Evolutionary conservation across 1,284 basidiomycete genomes (phyloP), one percentile per base, ranked within the genome.

Genomic region (Exsudoporus floridanus): DNA sequence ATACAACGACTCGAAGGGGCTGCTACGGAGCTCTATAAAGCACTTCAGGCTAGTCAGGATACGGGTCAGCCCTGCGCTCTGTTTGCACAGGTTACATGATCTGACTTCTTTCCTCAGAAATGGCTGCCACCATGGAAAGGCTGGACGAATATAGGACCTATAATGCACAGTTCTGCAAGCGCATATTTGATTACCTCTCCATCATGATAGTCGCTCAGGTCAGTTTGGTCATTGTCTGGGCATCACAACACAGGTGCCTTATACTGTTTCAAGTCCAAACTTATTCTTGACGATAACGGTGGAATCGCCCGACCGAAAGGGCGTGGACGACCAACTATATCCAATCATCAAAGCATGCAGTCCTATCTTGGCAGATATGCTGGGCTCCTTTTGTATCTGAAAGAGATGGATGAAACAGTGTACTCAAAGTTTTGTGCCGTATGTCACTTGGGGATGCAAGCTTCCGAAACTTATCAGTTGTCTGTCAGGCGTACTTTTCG

Each of bases 111-210:
- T 39, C 41, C 50, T 53, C 54, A 86, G 93, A 94, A 65, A 95
- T 98, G 83, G 91, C 93, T 8, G 94, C 94, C 0, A 94, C 93
- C 0, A 94, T 94, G 81, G 92, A 95, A 68, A 78, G 94, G 21
- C 74, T 98, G 56, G 83, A 88, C 53, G 94, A 98, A 69, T 98
- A 98, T 69, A 82, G 84, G 56, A 89, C 87, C 4, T 83, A 94
- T 62, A 94, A 94, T 54, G 70, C 79, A 3, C 92, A 95, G 63
- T 99, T 99, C 73, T 94, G 92, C 73, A 94, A 92, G 65, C 83
- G 96, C 7, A 72, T 98, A 23, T 79, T 90, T 49, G 93, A 97
- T 64, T 98, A 91, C 70, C 76, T 98, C 49, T 84, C 88, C 12
- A 90, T 96, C 64, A 90, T 94, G 78, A 92, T 95, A 72, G 88